phyloP scores from a whole-genome alignment of 2,329 filamentous ascomycete genomes.

The Juglanconis oblonga region DNA sequence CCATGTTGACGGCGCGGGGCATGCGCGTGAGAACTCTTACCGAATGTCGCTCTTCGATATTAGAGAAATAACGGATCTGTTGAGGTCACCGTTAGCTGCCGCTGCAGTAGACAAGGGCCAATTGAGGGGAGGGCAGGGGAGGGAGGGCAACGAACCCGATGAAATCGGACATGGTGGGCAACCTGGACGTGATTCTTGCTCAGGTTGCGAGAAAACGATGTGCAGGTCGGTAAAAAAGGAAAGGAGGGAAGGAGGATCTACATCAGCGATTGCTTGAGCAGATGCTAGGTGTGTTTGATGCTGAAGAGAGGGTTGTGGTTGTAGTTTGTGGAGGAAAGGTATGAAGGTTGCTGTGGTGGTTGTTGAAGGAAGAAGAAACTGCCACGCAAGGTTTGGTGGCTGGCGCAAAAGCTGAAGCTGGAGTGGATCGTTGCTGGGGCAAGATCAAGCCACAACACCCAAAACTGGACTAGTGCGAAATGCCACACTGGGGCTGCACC shows the following conservation, averaged over 20 bases:
- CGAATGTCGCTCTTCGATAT: slow-evolving; percentile 97
- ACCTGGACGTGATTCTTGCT: slow-evolving; percentile 11
- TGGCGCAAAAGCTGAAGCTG: neutral
- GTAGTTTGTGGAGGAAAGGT: neutral
- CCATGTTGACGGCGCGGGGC: slow-evolving; percentile 1
- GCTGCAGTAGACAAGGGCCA: slow-evolving; percentile 15
- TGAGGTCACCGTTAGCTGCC: slow-evolving; percentile 28
- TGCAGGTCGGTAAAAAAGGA: neutral
- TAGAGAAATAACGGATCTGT: slow-evolving; percentile 87
- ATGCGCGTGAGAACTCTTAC: slow-evolving; percentile 49
- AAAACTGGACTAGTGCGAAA: too few relatives aligned
- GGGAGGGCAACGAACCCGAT: slow-evolving; percentile 45
- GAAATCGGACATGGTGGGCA: slow-evolving; percentile 54
- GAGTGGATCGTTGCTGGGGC: neutral
- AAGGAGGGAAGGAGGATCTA: neutral
- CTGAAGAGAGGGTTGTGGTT: neutral
- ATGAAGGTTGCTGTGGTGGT: neutral
- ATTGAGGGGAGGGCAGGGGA: slow-evolving; percentile 21
- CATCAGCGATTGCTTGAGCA: slow-evolving; percentile 7
- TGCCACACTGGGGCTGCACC: too few relatives aligned
- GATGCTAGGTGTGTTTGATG: neutral
- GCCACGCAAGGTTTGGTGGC: neutral
- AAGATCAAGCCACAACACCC: too few relatives aligned
- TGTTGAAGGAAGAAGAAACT: neutral
- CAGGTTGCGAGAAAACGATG: neutral